Evolutionary conservation across 768 basidiomycete species (phyloP), one percentile per base, ranked within the genome.

Genomic region (Serendipita vermifera): DNA sequence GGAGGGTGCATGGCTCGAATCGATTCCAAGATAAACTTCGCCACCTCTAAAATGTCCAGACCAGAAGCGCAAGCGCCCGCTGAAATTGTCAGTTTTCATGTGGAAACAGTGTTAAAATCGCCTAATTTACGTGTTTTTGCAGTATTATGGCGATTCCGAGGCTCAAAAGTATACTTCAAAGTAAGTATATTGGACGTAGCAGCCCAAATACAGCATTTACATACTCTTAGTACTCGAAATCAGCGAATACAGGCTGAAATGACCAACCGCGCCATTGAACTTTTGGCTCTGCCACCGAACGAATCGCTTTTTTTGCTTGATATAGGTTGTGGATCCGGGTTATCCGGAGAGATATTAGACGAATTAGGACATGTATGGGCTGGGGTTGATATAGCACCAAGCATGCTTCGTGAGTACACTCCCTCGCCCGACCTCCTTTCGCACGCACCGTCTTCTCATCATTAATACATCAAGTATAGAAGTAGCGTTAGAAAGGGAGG

Each of bases 141-240:
- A 98, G 94, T 98, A 94, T 67, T 99, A 99, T 78, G 92, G 90
- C 55, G 96, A 98, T 67, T 71, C 74, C 5, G 94, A 97, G 68
- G 93, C 96, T 20, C 82, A 82, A 68, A 99, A 99, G 73, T 99
- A 99, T 68, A 97, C 96, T 0, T 79, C 81, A 73, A 97, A 94
- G 92, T 93, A 64, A 26, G 55, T n/a, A 36, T 32, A 22, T 24
- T 38, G 54, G 29, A 55, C 31, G 46, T 27, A 17, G 32, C 29
- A 29, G 43, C 35, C 55, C 46, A 5, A 56, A 43, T 17, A 56
- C 53, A 48, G 59, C 48, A 57, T 66, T 67, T 57, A 62, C 61
- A 43, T 57, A 55, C 58, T 33, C 60, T 20, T 62, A 96, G 92
- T 71, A 83, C 93, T 29, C 91, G 96, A 55, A 90, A 94, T 64